Evolutionary conservation across 495 filamentous ascomycete species (phyloP), one percentile per base, ranked within the genome.

Genomic region (Penicillium crystallinum): DNA sequence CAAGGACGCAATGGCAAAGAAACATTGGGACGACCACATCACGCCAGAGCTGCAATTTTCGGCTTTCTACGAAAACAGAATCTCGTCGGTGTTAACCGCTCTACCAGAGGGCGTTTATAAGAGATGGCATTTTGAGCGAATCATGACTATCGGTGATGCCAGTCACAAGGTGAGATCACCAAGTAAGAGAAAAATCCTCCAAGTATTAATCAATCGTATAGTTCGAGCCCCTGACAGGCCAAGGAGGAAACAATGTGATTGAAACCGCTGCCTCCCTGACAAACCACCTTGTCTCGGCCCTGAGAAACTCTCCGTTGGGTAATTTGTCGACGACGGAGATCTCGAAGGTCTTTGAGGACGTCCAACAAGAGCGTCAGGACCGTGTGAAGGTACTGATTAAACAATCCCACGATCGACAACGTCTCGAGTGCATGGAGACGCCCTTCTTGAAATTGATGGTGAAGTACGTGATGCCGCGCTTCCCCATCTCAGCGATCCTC

Each of bases 211-310:
- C 1, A 2, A 18, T 37, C 4, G 27, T 12, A 45, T 47, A 65
- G 63, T 43, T 63, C 31, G 40, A 59, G 17, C 55, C 57, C 11
- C 30, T 63, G 22, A 58, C 54, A 17, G 57, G 55, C 35, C 55
- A 61, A 49, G 72, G 69, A 5, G 73, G 66, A 12, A 74, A 75
- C 30, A 53, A 49, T 35, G 70, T 69, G 11, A 68, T 77, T 10
- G 72, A 77, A 57, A 68, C 60, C n/a, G 63, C 69, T 0, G 69
- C 72, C 0, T 60, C 62, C 18, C 50, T 77, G 11, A 58, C 59
- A 4, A 75, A 74, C 39, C 38, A 56, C 25, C 52, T 64, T 14
- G 41, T 58, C 9, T n/a, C 49, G 2, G 31, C 52, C 2, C 33
- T 58, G 5, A 14, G 44, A 21, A 19, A 4, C 10, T 33, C 29